Conservation (phyloP, 495 filamentous ascomycete genomes). For the Physcia stellaris region DNA sequence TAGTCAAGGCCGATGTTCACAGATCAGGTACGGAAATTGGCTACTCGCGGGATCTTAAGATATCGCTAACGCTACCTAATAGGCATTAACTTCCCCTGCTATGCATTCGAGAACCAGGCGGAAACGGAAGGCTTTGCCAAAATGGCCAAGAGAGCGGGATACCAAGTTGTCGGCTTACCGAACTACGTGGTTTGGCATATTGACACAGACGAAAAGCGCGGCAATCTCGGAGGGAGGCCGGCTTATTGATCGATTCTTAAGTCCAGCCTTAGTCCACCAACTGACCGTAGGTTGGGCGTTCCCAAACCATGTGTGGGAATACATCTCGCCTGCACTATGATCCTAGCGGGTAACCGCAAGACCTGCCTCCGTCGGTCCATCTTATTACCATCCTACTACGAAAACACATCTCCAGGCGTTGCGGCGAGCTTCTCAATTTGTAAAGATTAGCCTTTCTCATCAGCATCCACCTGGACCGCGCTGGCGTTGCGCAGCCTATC, state of each 20-base stretch:
- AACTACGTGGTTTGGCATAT: conserved; percentile 99
- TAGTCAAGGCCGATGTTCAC: conserved; percentile 33
- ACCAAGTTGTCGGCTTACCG: conserved; percentile 79
- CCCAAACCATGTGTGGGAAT: too few species aligned
- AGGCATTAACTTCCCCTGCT: conserved; percentile 97
- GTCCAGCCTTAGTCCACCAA: too few species aligned
- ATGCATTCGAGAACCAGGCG: conserved; percentile 97
- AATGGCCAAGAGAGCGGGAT: conserved; percentile 96
- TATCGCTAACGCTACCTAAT: not conserved
- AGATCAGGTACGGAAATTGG: conserved; percentile 44
- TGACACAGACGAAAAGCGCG: conserved; percentile 93
- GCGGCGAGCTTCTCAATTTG: too few species aligned
- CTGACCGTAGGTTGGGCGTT: too few species aligned
- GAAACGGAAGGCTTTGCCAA: conserved; percentile 97
- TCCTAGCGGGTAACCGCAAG: too few species aligned
- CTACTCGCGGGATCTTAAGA: not conserved
- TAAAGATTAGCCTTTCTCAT: too few species aligned
- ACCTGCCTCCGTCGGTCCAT: too few species aligned
- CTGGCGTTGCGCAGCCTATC: too few species aligned
- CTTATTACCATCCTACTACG: too few species aligned
- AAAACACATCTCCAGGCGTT: too few species aligned
- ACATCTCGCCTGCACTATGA: too few species aligned
- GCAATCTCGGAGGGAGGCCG: conserved; percentile 41
- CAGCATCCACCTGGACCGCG: too few species aligned
- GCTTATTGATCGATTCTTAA: conserved; percentile 8